phyloP scores from a whole-genome alignment of 345 rosid genomes.

The Salix koriyanagi region DNA sequence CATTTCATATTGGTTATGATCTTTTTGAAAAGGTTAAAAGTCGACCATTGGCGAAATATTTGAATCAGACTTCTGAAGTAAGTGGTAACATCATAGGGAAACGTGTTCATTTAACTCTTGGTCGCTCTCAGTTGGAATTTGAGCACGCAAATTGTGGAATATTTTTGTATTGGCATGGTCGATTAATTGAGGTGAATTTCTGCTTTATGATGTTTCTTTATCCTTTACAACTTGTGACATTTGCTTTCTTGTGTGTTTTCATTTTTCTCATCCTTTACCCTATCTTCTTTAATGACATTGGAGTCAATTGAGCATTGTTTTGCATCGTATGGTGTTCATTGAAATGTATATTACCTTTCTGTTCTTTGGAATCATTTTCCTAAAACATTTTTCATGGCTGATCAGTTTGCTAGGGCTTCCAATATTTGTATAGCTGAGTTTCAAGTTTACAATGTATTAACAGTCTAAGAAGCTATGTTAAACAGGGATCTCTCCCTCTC shows the following conservation, averaged over 20 bases:
- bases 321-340: neutral
- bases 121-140: conserved; percentile 37
- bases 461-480: too few species aligned
- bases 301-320: neutral
- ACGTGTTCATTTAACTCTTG: conserved; percentile 27
- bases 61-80: conserved; percentile 18
- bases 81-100: conserved; percentile 21
- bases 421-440: neutral
- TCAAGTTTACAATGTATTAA: neutral
- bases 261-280: neutral
- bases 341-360: neutral
- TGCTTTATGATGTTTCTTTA: neutral
- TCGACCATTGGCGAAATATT: conserved; percentile 26
- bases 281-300: neutral
- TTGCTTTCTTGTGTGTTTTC: neutral
- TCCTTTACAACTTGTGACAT: neutral
- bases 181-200: conserved; percentile 32
- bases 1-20: conserved; percentile 8
- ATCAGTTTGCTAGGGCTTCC: neutral
- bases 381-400: neutral
- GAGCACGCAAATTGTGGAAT: conserved; percentile 34
- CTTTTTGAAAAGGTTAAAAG: conserved; percentile 25
- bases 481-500: too few species aligned
- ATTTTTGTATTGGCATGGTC: conserved; percentile 39
- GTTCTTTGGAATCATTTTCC: neutral